Conservation (phyloP, 257 asterid species). For the Gentiana dahurica region DNA sequence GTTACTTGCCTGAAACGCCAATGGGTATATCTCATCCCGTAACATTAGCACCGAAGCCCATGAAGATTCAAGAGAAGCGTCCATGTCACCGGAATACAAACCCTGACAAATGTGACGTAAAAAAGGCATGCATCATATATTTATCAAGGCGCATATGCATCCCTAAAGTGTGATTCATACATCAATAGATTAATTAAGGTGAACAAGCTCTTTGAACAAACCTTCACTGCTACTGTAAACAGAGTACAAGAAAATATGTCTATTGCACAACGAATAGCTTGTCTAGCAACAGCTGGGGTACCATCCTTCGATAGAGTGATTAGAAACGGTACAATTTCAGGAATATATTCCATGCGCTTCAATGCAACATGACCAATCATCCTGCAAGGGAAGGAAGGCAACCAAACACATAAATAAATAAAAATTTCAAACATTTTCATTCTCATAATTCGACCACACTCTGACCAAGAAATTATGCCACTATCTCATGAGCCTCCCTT, state of each 20-base stretch:
- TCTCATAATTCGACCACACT: neutral
- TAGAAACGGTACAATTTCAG: constrained; percentile 72
- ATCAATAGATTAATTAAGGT: neutral
- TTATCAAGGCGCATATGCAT: too few species aligned
- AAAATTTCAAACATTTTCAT: neutral
- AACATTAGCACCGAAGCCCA: constrained; percentile 68
- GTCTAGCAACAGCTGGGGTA: constrained; percentile 90
- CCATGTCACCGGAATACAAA: constrained; percentile 54
- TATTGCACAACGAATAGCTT: constrained; percentile 69
- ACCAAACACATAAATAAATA: constrained; percentile 9
- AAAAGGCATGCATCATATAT: neutral
- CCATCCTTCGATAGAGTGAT: constrained; percentile 61
- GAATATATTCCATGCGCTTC: constrained; percentile 61
- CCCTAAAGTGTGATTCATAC: too few species aligned
- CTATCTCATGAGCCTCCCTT: too few species aligned
- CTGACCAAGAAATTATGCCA: neutral
- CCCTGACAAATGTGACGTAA: constrained; percentile 35
- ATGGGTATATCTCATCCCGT: constrained; percentile 71
- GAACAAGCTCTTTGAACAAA: constrained; percentile 17
- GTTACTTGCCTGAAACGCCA: constrained; percentile 77
- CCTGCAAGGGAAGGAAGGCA: constrained; percentile 32
- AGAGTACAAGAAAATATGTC: constrained; percentile 67
- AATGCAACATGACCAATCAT: constrained; percentile 69
- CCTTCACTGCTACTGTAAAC: constrained; percentile 67
- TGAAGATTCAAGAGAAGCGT: constrained; percentile 51